Percentiles rank a stretch among this genome's conserved stretches.
phyloP scores from a whole-genome alignment of 768 basidiomycete species.

The Amanita phalloides region DNA sequence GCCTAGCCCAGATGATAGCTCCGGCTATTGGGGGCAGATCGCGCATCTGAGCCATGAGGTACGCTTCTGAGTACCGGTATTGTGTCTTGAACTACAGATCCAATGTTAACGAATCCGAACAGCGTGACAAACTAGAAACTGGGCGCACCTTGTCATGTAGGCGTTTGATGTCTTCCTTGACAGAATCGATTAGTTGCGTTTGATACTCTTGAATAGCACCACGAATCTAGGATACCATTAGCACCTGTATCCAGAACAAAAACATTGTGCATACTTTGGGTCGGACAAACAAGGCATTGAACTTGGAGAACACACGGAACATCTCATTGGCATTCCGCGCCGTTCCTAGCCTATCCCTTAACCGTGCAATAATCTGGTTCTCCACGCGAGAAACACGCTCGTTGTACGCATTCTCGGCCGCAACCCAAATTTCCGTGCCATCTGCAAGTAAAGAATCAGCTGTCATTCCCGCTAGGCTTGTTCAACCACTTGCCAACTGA shows the following conservation, averaged over 20 bases:
- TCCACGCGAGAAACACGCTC: constrained; percentile 96
- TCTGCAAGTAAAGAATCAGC: constrained; percentile 32
- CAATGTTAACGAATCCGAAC: not conserved
- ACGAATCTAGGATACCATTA: constrained; percentile 50
- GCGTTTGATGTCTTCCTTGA: constrained; percentile 95
- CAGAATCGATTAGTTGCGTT: constrained; percentile 95
- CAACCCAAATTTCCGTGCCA: constrained; percentile 96
- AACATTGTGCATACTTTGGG: constrained; percentile 63
- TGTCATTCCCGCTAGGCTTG: not conserved
- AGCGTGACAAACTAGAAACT: not conserved
- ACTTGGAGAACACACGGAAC: constrained; percentile 98
- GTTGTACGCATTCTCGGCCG: constrained; percentile 96
- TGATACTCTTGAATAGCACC: constrained; percentile 99
- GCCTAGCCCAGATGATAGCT: constrained; percentile 98
- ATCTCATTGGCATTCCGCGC: constrained; percentile 98
- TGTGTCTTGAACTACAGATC: constrained; percentile 77
- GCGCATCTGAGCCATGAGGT: constrained; percentile 98
- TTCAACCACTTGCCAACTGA: constrained; percentile 54
- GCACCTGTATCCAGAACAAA: not conserved
- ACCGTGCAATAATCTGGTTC: constrained; percentile 93
- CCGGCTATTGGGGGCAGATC: constrained; percentile 97
- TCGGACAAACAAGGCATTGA: constrained; percentile 92
- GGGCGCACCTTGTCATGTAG: constrained; percentile 76
- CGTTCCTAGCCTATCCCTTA: constrained; percentile 87
- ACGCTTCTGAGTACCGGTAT: constrained; percentile 92